Evolutionary conservation across 129 eudicot genomes (phyloP), one percentile per base, ranked within the genome.

Genomic region (Lonicera japonica): DNA sequence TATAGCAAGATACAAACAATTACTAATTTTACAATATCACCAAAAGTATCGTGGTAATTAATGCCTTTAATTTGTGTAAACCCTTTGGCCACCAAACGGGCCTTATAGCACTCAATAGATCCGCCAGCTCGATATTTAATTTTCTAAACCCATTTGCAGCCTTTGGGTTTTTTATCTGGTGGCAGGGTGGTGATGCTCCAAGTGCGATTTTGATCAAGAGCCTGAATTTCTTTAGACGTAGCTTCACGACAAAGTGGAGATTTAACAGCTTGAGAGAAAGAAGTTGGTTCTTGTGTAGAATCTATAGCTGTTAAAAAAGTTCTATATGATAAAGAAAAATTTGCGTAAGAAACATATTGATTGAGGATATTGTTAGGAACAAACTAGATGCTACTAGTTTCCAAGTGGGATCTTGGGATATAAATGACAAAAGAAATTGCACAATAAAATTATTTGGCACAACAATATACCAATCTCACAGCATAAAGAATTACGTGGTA

Each of bases 1-100:
- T n/a, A n/a, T n/a, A 76, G 21, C 0, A 69, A 19, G 1, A 19
- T 4, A 0, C 68, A 23, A 3, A 76, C 51, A 0, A 59, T 74
- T 0, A 58, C 43, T 3, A 68, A 4, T n/a, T 70, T 75, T n/a
- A n/a, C n/a, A n/a, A n/a, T n/a, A n/a, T n/a, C n/a, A n/a, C n/a
- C n/a, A n/a, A n/a, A n/a, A 3, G 65, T 62, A 16, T 64, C 72
- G 22, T 4, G 59, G 16, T 22, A 56, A 25, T 22, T 19, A 25
- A 56, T 1, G n/a, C 61, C 61, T 15, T 56, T 40, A 16, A 21
- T 16, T 25, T 56, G 40, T 0, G 61, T 56, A n/a, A 10, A 56
- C 17, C 61, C 40, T 25, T 56, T 56, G 9, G 39, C 40, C 17
- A 56, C 40, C 1, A 56, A n/a, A 0, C 61, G 40, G 1, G 61